Percentiles rank a stretch among this genome's conserved stretches.
These are phyloP conservation scores for Dendryphion nanum DNA, from an alignment of 2,329 filamentous ascomycete species.

Conservation along the genomic window DNA sequence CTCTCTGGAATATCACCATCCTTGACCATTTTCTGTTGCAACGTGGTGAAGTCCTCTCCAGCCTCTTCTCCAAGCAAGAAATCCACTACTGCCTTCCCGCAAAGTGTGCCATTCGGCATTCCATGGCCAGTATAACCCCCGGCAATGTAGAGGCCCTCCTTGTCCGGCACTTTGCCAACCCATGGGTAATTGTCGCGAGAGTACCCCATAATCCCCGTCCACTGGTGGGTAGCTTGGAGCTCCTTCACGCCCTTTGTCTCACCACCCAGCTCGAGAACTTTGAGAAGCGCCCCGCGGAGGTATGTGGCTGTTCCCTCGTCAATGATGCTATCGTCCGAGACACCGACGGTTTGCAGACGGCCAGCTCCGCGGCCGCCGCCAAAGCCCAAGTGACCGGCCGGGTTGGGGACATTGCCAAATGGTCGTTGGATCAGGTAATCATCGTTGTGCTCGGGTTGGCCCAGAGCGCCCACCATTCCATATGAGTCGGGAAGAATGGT, in stretches of 20 bases:
- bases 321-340: conserved; percentile 60
- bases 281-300: conserved; percentile 49
- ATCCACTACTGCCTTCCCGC: conserved; percentile 61
- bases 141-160: conserved; percentile 59
- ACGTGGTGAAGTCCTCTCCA: conserved; percentile 26
- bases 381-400: conserved; percentile 62
- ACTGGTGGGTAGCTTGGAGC: conserved; percentile 52
- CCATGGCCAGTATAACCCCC: conserved; percentile 72
- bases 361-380: conserved; percentile 65
- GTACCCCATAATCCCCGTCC: conserved; percentile 81
- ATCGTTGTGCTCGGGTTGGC: conserved; percentile 53
- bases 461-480: conserved; percentile 60
- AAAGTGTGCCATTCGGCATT: conserved; percentile 71
- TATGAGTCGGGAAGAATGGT: conserved; percentile 59
- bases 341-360: conserved; percentile 50
- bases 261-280: conserved; percentile 35
- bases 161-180: conserved; percentile 66
- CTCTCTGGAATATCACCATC: conserved; percentile 35
- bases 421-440: conserved; percentile 75
- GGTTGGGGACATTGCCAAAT: conserved; percentile 39
- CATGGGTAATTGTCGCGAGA: conserved; percentile 66
- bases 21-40: conserved; percentile 33
- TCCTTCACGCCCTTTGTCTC: conserved; percentile 40
- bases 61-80: conserved; percentile 52
- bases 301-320: conserved; percentile 57